Evolutionary conservation across 2,329 filamentous ascomycete species (phyloP).

Genomic region (Arthrobotrys musiformis): DNA sequence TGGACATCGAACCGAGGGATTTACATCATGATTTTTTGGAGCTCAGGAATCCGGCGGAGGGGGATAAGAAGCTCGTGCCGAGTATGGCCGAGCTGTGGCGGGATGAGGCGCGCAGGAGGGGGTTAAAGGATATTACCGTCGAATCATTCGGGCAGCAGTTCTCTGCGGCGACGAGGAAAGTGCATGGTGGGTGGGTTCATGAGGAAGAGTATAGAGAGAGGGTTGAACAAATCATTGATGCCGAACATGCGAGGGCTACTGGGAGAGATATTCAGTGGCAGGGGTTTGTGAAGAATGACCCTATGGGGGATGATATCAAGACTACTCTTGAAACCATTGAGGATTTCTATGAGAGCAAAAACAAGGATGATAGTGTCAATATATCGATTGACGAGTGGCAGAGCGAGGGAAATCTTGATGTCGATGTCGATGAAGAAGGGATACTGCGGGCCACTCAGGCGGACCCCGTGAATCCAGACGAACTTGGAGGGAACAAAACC

Average conservation of each 20-base stretch:
- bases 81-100: slow-evolving; percentile 96
- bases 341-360: slow-evolving; percentile 74
- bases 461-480: slow-evolving; percentile 63
- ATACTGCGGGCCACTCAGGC: slow-evolving; percentile 28
- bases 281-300: slow-evolving; percentile 70
- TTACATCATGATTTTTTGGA: slow-evolving; percentile 91
- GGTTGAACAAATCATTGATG: slow-evolving; percentile 71
- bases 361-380: background rate
- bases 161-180: slow-evolving; percentile 81
- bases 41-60: slow-evolving; percentile 70
- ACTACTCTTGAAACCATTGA: slow-evolving; percentile 85
- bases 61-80: slow-evolving; percentile 83
- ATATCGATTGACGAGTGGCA: slow-evolving; percentile 20
- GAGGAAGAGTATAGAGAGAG: slow-evolving; percentile 82
- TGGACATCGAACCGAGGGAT: slow-evolving; percentile 76
- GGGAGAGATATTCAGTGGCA: slow-evolving; percentile 70
- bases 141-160: slow-evolving; percentile 83
- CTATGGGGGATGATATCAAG: slow-evolving; percentile 72
- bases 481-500: slow-evolving; percentile 67
- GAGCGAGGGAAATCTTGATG: slow-evolving; percentile 64
- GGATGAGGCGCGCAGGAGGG: slow-evolving; percentile 83
- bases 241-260: slow-evolving; percentile 70
- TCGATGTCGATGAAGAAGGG: slow-evolving; percentile 73
- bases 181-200: slow-evolving; percentile 88
- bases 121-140: slow-evolving; percentile 73